These are phyloP conservation scores for Hyaloperonospora arabidopsidis DNA, from an alignment of 352 stramenopile genomes.

Conservation along the genomic window DNA sequence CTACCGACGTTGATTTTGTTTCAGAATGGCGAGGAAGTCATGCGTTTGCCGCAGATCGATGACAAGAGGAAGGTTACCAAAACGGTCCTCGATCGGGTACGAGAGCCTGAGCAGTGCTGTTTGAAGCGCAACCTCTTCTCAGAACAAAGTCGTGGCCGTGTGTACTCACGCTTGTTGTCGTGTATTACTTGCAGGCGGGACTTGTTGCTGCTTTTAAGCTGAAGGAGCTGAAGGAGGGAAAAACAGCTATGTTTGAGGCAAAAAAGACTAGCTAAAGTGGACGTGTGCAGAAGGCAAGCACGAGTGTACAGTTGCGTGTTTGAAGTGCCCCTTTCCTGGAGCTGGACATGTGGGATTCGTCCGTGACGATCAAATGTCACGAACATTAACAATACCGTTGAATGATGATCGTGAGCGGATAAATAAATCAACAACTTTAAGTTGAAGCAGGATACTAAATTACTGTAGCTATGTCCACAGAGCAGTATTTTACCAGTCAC, in stretches of 20 bases:
- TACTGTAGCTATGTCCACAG: no score
- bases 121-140: background rate
- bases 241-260: conserved; percentile 32
- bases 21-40: conserved; percentile 45
- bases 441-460: no score
- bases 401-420: no score
- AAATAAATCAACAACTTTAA: no score
- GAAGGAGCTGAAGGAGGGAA: conserved; percentile 45
- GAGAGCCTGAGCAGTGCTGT: background rate
- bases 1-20: conserved; percentile 73
- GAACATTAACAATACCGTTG: no score
- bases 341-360: no score
- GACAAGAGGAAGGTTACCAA: conserved; percentile 46
- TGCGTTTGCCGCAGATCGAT: conserved; percentile 51
- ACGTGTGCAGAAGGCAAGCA: no score
- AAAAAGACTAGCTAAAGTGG: conserved; percentile 18
- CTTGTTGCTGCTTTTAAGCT: conserved; percentile 47
- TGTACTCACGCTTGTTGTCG: conserved; percentile 1
- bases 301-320: no score
- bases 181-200: conserved; percentile 24
- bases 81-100: conserved; percentile 52
- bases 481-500: no score
- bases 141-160: no score
- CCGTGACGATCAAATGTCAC: no score
- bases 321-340: no score